Evolutionary conservation across 1,139 yeast genomes (phyloP).

Genomic region (Pneumocystis murina): DNA sequence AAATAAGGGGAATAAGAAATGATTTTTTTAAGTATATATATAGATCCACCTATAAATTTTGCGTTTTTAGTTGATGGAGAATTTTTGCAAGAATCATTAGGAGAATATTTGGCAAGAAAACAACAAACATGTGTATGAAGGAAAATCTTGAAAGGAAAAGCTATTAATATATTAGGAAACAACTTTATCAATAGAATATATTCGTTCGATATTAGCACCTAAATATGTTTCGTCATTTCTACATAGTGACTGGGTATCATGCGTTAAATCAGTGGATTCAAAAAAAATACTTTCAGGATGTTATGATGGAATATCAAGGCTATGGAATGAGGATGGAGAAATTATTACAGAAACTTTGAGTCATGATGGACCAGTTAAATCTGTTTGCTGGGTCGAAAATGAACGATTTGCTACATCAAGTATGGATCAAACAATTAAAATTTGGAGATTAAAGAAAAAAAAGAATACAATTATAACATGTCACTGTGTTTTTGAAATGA

Average conservation of each 20-base stretch:
- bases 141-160: too few species aligned
- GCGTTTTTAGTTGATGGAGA: conserved; percentile 62
- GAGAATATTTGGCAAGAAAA: conserved; percentile 57
- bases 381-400: conserved; percentile 51
- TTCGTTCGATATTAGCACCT: conserved; percentile 87
- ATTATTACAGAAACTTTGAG: conserved; percentile 73
- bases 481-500: neutral
- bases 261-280: conserved; percentile 37
- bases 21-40: conserved; percentile 3
- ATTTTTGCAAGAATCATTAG: conserved; percentile 59
- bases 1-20: conserved; percentile 18
- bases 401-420: conserved; percentile 73
- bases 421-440: conserved; percentile 72
- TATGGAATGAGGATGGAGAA: conserved; percentile 74
- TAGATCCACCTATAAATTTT: conserved; percentile 61
- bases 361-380: conserved; percentile 72
- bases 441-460: conserved; percentile 60
- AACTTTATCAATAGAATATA: conserved; percentile 67
- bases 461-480: conserved; percentile 21
- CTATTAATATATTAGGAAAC: conserved; percentile 34
- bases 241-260: conserved; percentile 92
- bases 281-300: conserved; percentile 65
- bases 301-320: conserved; percentile 84
- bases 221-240: conserved; percentile 73
- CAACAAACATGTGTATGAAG: conserved; percentile 45